These are phyloP conservation scores for Epichloe brachyelytri DNA, from an alignment of 2,329 filamentous ascomycete genomes.

Conservation along the genomic window DNA sequence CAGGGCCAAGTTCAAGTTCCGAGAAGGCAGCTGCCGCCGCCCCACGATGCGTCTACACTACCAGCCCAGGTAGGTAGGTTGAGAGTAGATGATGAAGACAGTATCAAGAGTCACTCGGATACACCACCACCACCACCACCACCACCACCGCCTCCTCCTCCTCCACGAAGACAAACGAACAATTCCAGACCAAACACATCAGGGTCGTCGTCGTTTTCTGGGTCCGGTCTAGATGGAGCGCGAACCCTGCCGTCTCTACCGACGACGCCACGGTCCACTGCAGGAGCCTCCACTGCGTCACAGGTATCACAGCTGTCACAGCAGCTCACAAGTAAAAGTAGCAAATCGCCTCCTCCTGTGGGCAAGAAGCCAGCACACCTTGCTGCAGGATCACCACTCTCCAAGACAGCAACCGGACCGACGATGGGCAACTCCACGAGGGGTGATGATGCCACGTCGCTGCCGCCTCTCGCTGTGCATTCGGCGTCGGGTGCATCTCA, in stretches of 20 bases:
- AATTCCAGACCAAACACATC: constrained; percentile 8
- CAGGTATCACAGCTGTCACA: constrained; percentile 20
- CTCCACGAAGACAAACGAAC: constrained; percentile 30
- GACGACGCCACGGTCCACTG: constrained; percentile 16
- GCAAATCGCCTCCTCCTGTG: constrained; percentile 39
- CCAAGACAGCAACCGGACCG: constrained; percentile 11
- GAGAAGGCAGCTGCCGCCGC: constrained; percentile 38
- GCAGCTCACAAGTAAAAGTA: constrained; percentile 18
- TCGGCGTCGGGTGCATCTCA: constrained; percentile 3
- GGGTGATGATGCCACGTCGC: constrained; percentile 11
- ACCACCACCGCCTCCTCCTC: constrained; percentile 29
- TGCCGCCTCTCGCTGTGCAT: constrained; percentile 5
- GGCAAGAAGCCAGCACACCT: constrained; percentile 52
- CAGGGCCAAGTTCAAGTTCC: constrained; percentile 27
- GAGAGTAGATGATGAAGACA: constrained; percentile 28
- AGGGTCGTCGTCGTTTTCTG: constrained; percentile 2
- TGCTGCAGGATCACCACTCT: constrained; percentile 15
- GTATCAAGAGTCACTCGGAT: constrained; percentile 6
- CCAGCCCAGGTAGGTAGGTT: constrained; percentile 33
- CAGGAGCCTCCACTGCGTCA: constrained; percentile 20
- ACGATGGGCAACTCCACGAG: constrained; percentile 3
- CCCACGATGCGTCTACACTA: constrained; percentile 33
- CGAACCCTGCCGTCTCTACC: constrained; percentile 16
- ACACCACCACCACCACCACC: constrained; percentile 16
- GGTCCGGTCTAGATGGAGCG: constrained; percentile 11